Conservation (phyloP, 805 yeast genomes). For the Suhomyces kilbournensis region DNA sequence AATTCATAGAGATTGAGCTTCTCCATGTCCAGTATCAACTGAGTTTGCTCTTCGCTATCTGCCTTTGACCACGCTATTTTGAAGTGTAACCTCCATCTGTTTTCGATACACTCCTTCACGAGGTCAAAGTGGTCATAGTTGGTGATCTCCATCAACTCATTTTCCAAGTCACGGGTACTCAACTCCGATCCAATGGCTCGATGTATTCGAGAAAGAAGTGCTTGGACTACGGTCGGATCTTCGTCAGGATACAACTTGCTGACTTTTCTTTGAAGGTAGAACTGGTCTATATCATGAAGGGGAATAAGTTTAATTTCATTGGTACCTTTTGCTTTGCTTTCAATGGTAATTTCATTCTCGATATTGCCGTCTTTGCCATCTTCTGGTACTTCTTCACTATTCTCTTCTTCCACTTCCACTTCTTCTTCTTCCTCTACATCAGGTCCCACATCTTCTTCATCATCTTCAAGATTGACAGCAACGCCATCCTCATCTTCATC, state of each 20-base stretch:
- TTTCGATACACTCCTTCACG: constrained; percentile 47
- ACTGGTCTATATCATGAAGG: constrained; percentile 24
- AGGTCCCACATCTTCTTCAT: constrained; percentile 11
- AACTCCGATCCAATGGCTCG: constrained; percentile 37
- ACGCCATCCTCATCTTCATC: constrained; percentile 20
- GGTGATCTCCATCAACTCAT: constrained; percentile 50
- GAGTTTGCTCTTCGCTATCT: constrained; percentile 5
- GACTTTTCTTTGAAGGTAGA: constrained; percentile 55
- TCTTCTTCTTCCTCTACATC: constrained; percentile 10
- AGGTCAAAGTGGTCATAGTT: constrained; percentile 50
- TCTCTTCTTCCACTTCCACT: constrained; percentile 4
- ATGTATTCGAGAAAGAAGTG: constrained; percentile 37
- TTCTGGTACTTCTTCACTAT: background rate
- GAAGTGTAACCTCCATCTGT: constrained; percentile 53
- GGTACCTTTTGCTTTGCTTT: background rate
- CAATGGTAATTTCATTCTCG: constrained; percentile 24
- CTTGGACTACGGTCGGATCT: constrained; percentile 36
- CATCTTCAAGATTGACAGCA: constrained; percentile 22
- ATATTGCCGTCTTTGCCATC: constrained; percentile 22
- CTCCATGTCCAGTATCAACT: constrained; percentile 43
- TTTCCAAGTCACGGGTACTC: constrained; percentile 47
- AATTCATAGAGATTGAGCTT: constrained; percentile 39
- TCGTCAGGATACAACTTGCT: constrained; percentile 34
- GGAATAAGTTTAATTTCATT: constrained; percentile 4
- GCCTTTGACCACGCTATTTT: constrained; percentile 40